Evolutionary conservation across 768 basidiomycete genomes (phyloP).

Genomic region (Fistulinella prunicolor): DNA sequence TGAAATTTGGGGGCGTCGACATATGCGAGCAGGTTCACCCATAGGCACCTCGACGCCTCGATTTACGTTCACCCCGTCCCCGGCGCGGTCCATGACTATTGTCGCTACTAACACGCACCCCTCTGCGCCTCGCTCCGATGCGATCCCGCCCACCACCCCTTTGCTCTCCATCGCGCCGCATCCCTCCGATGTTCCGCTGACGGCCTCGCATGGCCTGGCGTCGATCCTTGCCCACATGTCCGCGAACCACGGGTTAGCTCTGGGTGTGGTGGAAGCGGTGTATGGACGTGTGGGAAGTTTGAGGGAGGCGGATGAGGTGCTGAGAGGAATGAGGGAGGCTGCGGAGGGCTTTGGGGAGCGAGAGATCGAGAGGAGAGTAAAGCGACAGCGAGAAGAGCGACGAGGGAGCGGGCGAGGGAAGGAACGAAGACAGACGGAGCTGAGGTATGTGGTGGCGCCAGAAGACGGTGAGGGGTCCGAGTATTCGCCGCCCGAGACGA

Average conservation of each 20-base stretch:
- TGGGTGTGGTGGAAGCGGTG: slow-evolving; percentile 40
- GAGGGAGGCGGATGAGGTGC: slow-evolving; percentile 36
- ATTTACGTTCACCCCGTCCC: slow-evolving; percentile 7
- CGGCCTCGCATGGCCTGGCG: slow-evolving; percentile 28
- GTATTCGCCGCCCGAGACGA: slow-evolving; percentile 29
- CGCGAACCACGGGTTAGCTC: slow-evolving; percentile 42
- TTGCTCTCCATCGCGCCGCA: slow-evolving; percentile 3
- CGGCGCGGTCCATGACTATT: neutral
- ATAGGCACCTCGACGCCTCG: neutral
- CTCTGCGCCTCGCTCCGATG: no score
- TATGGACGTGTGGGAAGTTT: slow-evolving; percentile 36
- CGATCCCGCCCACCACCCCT: neutral
- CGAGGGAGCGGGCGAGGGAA: neutral
- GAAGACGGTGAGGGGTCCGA: slow-evolving; percentile 19
- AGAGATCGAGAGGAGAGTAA: slow-evolving; percentile 9
- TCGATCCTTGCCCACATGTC: slow-evolving; percentile 40
- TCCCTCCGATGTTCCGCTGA: slow-evolving; percentile 14
- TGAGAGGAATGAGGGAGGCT: slow-evolving; percentile 37
- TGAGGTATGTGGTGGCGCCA: slow-evolving; percentile 13
- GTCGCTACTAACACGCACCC: neutral
- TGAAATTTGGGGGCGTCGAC: neutral
- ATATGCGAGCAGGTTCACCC: neutral
- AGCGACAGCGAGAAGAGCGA: no score
- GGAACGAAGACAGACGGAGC: neutral
- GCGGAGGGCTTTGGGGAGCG: slow-evolving; percentile 30